Base-by-base conservation (phyloP, 495 filamentous ascomycete species). In the Penicillium goetzii region DNA sequence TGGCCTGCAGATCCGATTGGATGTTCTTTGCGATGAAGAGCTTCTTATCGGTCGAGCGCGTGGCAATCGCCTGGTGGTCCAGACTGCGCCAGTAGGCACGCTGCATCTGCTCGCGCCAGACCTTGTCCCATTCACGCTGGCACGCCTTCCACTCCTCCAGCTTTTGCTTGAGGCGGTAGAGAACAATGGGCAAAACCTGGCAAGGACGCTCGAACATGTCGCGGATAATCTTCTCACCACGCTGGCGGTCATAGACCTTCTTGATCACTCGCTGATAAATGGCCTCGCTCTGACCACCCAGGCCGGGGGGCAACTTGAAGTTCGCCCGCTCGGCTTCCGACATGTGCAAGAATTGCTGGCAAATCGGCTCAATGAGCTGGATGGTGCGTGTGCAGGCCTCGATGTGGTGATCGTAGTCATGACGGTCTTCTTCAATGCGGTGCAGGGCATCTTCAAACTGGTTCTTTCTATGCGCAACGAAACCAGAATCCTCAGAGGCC, bases 361-460 rank as follows among this genome's bases (percentile, higher is more conserved):
- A 92, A 58, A 97, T 92, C 0, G 96, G 96, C 72, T 97, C 93
- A 15, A 99, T 86, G 3, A 98, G 85, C 73, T 97, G 93, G 64
- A 99, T 94, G 30, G 93, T 97, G 58, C 96, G 90, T 25, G 85
- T 84, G 69, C 93, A 96, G 14, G 92, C 91, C 76, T 98, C 96
- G 60, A 99, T 96, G 75, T 96, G 95, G 75, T 93, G 96, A 71
- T 99, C 96, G 73, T 99, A 99, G 72, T 99, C 96, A 71, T 99
- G 96, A 15, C 96, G 87, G 71, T 99, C 96, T 72, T 99, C 96
- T 76, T 99, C 96, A 63, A 98, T 97, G 17, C 95, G 86, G 68
- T 98, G 96, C 40, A 98, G 85, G 36, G 88, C 88, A 71, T 99
- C 96, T 74, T 99, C 96, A 61, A 86, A 94, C 23, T 85, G 83